These are phyloP conservation scores for Petrea volubilis DNA, from an alignment of 257 asterid species.

Conservation along the genomic window DNA sequence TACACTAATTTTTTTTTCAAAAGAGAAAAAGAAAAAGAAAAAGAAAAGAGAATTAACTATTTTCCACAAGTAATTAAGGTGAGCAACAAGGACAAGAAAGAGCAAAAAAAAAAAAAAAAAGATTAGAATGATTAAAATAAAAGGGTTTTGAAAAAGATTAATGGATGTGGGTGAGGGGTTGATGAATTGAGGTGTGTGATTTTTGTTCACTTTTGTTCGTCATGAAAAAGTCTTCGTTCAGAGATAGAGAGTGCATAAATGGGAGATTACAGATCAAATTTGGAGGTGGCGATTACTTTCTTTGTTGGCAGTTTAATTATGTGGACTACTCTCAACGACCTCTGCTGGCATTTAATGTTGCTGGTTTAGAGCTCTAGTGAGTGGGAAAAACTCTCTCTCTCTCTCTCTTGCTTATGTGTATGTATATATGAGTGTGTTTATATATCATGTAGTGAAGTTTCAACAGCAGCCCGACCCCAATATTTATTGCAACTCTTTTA, in stretches of 20 bases:
- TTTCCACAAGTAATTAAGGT: background rate
- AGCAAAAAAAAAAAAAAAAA: background rate
- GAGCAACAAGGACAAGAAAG: background rate
- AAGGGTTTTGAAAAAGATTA: too few species aligned
- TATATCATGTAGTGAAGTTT: constrained; percentile 5
- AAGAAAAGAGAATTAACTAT: background rate
- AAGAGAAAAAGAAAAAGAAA: background rate
- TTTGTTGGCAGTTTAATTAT: constrained; percentile 24
- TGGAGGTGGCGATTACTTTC: constrained; percentile 25
- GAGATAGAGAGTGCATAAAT: background rate
- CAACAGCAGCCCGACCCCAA: constrained; percentile 31
- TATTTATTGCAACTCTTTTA: constrained; percentile 39
- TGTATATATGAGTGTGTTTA: background rate
- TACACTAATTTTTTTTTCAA: background rate
- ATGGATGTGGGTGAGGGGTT: too few species aligned
- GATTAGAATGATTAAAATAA: background rate
- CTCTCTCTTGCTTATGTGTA: too few species aligned
- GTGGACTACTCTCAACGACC: constrained; percentile 38
- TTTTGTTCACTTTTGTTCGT: background rate
- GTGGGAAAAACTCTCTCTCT: background rate
- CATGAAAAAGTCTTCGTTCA: background rate
- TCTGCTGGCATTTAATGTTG: constrained; percentile 41
- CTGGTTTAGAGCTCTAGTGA: constrained; percentile 1
- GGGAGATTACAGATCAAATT: constrained; percentile 27
- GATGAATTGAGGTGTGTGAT: too few species aligned